Conservation (phyloP, 2,329 filamentous ascomycete species). For the Aureobasidium leucospermi region DNA sequence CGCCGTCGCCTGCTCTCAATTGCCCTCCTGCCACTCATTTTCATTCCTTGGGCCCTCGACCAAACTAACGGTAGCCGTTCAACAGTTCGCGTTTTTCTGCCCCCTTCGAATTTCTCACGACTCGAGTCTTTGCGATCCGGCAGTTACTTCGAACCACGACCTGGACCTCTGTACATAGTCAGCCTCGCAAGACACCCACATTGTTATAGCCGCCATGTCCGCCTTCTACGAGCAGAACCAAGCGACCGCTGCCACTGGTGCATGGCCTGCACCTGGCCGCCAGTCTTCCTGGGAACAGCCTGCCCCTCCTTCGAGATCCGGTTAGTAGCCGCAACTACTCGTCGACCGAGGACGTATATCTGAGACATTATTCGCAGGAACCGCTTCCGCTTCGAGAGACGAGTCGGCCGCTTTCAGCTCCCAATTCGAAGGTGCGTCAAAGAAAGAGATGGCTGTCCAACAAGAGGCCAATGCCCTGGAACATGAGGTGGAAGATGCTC, state of each 20-base stretch:
- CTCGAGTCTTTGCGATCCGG: constrained; percentile 10
- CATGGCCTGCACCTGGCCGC: constrained; percentile 47
- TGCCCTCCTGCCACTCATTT: constrained; percentile 10
- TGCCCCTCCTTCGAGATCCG: constrained; percentile 63
- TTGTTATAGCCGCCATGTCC: constrained; percentile 12
- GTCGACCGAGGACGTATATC: background rate
- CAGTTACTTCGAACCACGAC: background rate
- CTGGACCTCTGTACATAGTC: constrained; percentile 3
- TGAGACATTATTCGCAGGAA: constrained; percentile 46
- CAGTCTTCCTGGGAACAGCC: constrained; percentile 68
- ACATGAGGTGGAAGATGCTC: background rate
- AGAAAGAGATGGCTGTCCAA: background rate
- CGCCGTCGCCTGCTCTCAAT: constrained; percentile 8
- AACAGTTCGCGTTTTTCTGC: constrained; percentile 12
- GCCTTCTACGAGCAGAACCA: constrained; percentile 14
- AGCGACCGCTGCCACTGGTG: background rate
- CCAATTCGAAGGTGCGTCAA: constrained; percentile 77
- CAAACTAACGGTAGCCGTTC: constrained; percentile 9
- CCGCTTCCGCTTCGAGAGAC: constrained; percentile 63
- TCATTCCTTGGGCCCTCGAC: constrained; percentile 7
- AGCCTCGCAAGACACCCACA: background rate
- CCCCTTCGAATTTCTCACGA: constrained; percentile 5
- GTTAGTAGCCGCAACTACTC: constrained; percentile 37
- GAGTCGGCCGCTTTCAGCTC: constrained; percentile 72
- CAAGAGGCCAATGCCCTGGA: background rate